Evolutionary conservation across 2,329 filamentous ascomycete species (phyloP), one percentile per base, ranked within the genome.

Genomic region (Clonostachys sp.): DNA sequence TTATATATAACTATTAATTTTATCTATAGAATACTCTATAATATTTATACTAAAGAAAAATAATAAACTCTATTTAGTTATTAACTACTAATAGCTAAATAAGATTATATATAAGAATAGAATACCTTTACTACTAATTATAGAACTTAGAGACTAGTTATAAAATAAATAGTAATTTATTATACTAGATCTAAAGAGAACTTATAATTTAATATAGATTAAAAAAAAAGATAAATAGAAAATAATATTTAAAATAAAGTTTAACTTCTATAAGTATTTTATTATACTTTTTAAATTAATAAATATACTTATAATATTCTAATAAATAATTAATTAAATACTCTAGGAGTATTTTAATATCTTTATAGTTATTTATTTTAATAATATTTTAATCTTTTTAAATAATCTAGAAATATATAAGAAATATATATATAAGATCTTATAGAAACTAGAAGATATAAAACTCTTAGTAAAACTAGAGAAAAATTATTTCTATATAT

Each of bases 121-220:
- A 30, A 53, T 34, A 30, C 46, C 49, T 16, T 46, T 62, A 48
- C 51, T 41, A 5, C 42, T 63, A 43, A 57, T 64, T 35, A 50
- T 17, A 8, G 49, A 64, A 46, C 47, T 56, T 34, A 49, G 53
- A 18, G 47, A 63, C 42, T 13, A 41, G 8, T 43, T 63, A 3
- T 44, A 45, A 34, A 45, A 46, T 12, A 52, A 45, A 16, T 45
- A 49, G 12, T 33, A 36, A 4, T 55, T 55, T 49, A 54, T 41
- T 8, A 17, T n/a, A 12, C 13, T 59, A 5, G 17, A 60, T 34
- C 42, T 59, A 13, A 52, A 54, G 33, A 34, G 41, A 48, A 45
- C 40, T 5, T 70, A 64, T 52, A 57, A 70, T 41, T 40, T 55
- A 2, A 60, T 70, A 2, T 33, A 52, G 8, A 67, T 70, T 17